phyloP scores from a whole-genome alignment of 2,329 filamentous ascomycete species.

The Scedosporium apiospermum region DNA sequence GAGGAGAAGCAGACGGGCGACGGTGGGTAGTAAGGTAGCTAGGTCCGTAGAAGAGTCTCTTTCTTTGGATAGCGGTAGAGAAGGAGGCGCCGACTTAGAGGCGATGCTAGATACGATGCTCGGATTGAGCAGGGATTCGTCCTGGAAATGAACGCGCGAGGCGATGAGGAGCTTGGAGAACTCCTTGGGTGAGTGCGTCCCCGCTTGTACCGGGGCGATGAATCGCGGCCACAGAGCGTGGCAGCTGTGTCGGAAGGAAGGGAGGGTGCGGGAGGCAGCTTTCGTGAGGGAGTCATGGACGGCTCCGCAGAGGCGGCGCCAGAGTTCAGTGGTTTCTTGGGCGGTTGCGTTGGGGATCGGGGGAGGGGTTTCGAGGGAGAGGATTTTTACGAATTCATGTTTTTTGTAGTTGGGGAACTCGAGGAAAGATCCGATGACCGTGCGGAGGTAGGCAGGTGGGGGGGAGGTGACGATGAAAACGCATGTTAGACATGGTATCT shows the following conservation, averaged over 20 bases:
- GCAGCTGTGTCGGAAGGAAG: slow-evolving; percentile 61
- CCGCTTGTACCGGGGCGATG: slow-evolving; percentile 63
- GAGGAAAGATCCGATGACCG: slow-evolving; percentile 63
- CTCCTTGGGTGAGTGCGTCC: slow-evolving; percentile 66
- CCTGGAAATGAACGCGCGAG: slow-evolving; percentile 59
- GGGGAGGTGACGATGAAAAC: slow-evolving; percentile 70
- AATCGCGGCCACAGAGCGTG: slow-evolving; percentile 77
- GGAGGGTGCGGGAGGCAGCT: slow-evolving; percentile 69
- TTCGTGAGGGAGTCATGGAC: slow-evolving; percentile 82
- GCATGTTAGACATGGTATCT: slow-evolving; percentile 72
- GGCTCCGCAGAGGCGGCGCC: slow-evolving; percentile 70
- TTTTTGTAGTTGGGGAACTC: slow-evolving; percentile 81
- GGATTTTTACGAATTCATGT: slow-evolving; percentile 66
- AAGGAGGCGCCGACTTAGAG: slow-evolving; percentile 9
- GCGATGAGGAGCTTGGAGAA: slow-evolving; percentile 76
- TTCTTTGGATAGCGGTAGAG: slow-evolving; percentile 4
- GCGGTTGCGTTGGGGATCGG: slow-evolving; percentile 39
- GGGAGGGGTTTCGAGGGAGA: slow-evolving; percentile 43
- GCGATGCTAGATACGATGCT: slow-evolving; percentile 36
- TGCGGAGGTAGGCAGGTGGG: slow-evolving; percentile 58
- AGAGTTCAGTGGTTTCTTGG: slow-evolving; percentile 56
- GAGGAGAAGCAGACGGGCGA: slow-evolving; percentile 63
- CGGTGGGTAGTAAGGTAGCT: slow-evolving; percentile 54
- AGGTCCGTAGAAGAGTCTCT: slow-evolving; percentile 28
- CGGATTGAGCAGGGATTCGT: slow-evolving; percentile 60